These are phyloP conservation scores for Styphnolobium japonicum DNA, from an alignment of 306 rosid genomes.

Conservation along the genomic window DNA sequence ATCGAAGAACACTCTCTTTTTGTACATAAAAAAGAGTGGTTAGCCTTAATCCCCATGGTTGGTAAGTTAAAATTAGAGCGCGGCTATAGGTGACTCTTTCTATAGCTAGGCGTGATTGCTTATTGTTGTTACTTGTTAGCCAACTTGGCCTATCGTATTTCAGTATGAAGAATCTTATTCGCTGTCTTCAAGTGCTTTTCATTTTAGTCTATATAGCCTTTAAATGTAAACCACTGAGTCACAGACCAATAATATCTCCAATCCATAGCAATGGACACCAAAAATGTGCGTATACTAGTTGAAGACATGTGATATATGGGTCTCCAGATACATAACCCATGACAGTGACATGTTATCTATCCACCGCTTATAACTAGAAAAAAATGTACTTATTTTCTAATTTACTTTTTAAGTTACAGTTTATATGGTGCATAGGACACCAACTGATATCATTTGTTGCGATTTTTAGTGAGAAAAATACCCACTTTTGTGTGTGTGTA, in stretches of 20 bases:
- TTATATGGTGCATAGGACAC: neutral
- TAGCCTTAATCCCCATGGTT: neutral
- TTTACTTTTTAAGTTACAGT: neutral
- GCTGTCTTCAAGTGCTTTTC: neutral
- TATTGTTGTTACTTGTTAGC: neutral
- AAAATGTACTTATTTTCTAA: neutral
- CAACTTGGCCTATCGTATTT: constrained; percentile 1
- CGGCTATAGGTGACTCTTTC: neutral
- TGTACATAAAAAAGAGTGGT: neutral
- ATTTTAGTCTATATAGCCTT: neutral
- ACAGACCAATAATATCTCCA: neutral
- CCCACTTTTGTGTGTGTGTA: neutral
- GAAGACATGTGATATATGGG: neutral
- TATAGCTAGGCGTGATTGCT: neutral
- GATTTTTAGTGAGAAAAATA: neutral
- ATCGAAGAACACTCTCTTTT: neutral
- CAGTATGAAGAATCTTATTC: constrained; percentile 10
- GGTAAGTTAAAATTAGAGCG: neutral
- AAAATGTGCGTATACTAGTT: neutral
- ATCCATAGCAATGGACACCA: neutral
- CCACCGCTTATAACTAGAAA: neutral
- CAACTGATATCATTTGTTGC: neutral
- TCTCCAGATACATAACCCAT: neutral
- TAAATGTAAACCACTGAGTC: neutral
- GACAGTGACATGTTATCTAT: neutral